These are phyloP conservation scores for Tilletia setariae DNA, from an alignment of 1,284 basidiomycete genomes.

Conservation along the genomic window DNA sequence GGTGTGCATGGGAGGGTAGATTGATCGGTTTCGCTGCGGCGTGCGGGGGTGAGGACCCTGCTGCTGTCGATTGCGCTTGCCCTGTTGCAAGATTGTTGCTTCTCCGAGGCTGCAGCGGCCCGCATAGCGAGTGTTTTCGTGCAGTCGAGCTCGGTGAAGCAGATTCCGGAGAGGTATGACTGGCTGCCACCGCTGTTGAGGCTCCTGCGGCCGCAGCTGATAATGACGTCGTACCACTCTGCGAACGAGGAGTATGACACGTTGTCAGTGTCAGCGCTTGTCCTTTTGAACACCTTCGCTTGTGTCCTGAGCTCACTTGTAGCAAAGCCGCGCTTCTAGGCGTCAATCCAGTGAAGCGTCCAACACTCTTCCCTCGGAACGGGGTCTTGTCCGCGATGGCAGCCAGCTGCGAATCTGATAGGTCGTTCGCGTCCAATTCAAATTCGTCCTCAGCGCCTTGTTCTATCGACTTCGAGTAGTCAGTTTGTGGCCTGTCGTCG, in stretches of 20 bases:
- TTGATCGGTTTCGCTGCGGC: too few species aligned
- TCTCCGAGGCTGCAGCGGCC: constrained; percentile 2
- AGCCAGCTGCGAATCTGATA: neutral
- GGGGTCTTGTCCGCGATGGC: neutral
- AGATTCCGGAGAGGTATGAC: too few species aligned
- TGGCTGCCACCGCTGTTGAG: too few species aligned
- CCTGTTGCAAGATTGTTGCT: too few species aligned
- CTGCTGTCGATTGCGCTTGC: neutral
- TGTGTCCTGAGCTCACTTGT: neutral
- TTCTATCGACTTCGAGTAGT: too few species aligned
- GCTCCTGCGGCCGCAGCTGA: neutral
- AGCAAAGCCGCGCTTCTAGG: neutral
- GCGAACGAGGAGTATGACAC: neutral
- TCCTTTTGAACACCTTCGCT: neutral
- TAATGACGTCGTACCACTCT: constrained; percentile 6
- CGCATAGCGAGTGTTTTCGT: constrained; percentile 8
- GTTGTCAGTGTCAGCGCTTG: neutral
- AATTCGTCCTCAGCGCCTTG: too few species aligned
- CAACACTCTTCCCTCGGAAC: neutral
- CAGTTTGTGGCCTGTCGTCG: too few species aligned
- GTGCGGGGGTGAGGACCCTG: too few species aligned
- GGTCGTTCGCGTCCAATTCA: too few species aligned
- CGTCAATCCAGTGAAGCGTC: constrained; percentile 3
- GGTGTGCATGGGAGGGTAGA: too few species aligned
- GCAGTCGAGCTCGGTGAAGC: neutral